Evolutionary conservation across 768 basidiomycete species (phyloP).

Genomic region (Lentinula sp.): DNA sequence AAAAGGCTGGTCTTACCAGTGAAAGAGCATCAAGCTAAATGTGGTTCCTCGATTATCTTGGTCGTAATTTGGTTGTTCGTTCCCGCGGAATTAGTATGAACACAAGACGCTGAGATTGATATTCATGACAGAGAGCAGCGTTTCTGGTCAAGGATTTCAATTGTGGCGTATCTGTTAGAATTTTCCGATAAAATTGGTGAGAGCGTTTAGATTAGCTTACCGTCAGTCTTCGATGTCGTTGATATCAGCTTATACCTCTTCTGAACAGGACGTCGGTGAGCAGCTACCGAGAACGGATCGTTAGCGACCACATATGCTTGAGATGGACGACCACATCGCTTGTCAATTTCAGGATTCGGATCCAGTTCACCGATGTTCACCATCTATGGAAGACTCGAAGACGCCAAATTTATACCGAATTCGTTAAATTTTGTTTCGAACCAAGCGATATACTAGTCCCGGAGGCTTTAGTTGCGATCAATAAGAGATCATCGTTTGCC

Average conservation of each 20-base stretch:
- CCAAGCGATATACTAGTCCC: background rate
- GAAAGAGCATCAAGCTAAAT: background rate
- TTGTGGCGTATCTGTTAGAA: background rate
- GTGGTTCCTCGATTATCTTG: background rate
- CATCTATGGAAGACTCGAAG: background rate
- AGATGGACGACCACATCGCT: background rate
- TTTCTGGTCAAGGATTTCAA: background rate
- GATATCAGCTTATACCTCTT: background rate
- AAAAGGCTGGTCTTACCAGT: too few relatives aligned
- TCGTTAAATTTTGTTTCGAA: background rate
- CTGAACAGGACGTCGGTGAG: background rate
- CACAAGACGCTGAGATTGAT: background rate
- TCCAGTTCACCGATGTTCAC: background rate
- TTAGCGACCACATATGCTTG: too few relatives aligned
- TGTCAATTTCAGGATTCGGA: background rate
- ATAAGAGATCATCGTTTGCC: background rate
- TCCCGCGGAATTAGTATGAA: conserved; percentile 3
- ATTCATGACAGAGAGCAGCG: background rate
- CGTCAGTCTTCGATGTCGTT: background rate
- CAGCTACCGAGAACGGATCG: background rate
- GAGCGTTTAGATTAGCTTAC: background rate
- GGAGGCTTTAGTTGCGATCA: background rate
- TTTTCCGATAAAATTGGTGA: background rate
- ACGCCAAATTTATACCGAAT: background rate
- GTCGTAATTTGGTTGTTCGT: conserved; percentile 1